Base-by-base conservation (phyloP, 371 early-diverging fungal genomes). In the Mortierella polycephala region DNA sequence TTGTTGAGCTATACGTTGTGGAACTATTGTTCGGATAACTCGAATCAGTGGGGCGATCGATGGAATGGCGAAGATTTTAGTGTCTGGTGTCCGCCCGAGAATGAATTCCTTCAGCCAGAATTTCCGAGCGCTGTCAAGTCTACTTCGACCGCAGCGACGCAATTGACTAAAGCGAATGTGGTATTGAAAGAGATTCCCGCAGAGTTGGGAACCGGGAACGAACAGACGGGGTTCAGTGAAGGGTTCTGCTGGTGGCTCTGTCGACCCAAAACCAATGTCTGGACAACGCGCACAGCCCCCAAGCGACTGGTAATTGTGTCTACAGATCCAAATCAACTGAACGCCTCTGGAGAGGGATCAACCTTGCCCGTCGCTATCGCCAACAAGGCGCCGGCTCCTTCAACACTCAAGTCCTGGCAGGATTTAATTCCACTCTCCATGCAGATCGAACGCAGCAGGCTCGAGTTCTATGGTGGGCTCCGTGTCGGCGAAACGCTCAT, bases 31-130 rank as follows among this genome's bases (percentile, higher is more conserved):
- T 86, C 93, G 10, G 85, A 83, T 57, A 95, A 95, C 67, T 90
- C 90, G 52, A 85, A 93, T 70, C 83, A 83, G 62, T 88, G 87
- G 83, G 95, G 94, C 0, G 96, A 95, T 73, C 89, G 92, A 44
- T 95, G 96, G 95, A 95, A 95, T 66, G 96, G 94, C 5, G 96
- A 95, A 65, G 93, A 95, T 76, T 94, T 95, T 71, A 79, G 79
- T 62, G 63, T 79, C 18, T 79, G 79, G 79, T 69, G 67, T 18
- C 53, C 69, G n/a, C 70, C 70, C n/a, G 62, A 72, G 37, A 58
- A 66, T 42, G 52, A 12, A 1, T 69, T 69, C n/a, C 7, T 64
- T 21, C 37, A 59, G 9, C 66, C 68, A 5, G 63, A 64, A 0
- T 60, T 65, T 23, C 41, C 53, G 10, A 16, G 45, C 6, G n/a